Percentiles rank a stretch among this genome's conserved stretches.
Evolutionary conservation across 2,329 filamentous ascomycete genomes (phyloP).

Genomic region (Paraphoma sp.): DNA sequence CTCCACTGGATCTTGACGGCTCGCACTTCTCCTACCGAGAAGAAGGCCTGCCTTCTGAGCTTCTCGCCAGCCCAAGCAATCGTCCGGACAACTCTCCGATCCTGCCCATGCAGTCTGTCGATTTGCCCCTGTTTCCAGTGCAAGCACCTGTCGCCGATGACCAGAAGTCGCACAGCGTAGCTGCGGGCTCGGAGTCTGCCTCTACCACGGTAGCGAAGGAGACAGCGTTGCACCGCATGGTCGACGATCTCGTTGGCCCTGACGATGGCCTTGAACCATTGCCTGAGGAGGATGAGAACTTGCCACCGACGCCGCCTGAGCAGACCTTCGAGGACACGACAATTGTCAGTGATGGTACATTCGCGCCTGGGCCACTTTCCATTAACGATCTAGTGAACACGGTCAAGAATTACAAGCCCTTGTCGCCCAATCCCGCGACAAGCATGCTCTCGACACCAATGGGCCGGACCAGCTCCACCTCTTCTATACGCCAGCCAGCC

Average conservation of each 20-base stretch:
- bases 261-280: conserved; percentile 50
- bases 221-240: conserved; percentile 63
- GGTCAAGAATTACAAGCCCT: conserved; percentile 43
- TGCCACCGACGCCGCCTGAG: conserved; percentile 55
- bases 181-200: conserved; percentile 55
- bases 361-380: conserved; percentile 34
- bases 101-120: conserved; percentile 46
- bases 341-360: conserved; percentile 39
- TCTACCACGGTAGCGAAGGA: conserved; percentile 53
- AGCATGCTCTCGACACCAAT: conserved; percentile 39
- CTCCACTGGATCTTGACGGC: conserved; percentile 57
- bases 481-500: conserved; percentile 43
- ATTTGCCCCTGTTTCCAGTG: conserved; percentile 41
- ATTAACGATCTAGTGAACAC: conserved; percentile 48
- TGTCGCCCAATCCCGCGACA: conserved; percentile 34
- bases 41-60: conserved; percentile 58
- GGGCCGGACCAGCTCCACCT: conserved; percentile 42
- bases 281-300: conserved; percentile 51
- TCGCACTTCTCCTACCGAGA: conserved; percentile 62
- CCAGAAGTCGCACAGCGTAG: conserved; percentile 43
- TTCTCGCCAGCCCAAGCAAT: conserved; percentile 54
- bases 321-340: conserved; percentile 53
- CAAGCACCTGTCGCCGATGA: conserved; percentile 40
- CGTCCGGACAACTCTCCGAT: conserved; percentile 50
- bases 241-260: conserved; percentile 60